Conservation (phyloP, 257 asterid genomes). For the Jacaranda mimosifolia region DNA sequence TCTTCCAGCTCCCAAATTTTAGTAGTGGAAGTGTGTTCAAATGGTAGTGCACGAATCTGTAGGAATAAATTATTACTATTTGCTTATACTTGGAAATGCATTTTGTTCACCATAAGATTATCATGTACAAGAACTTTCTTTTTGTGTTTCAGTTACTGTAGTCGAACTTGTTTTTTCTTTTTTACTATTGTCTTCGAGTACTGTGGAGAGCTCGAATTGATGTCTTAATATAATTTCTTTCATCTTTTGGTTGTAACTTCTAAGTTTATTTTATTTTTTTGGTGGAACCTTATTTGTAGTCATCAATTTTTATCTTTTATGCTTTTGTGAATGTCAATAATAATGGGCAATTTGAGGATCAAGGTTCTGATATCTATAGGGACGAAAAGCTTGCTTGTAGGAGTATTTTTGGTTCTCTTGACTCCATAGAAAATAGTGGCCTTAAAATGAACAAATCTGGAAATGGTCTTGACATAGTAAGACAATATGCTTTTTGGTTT, state of each 20-base stretch:
- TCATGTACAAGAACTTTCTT: background rate
- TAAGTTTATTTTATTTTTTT: background rate
- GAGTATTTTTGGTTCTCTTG: constrained; percentile 48
- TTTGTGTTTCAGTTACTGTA: background rate
- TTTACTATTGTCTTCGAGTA: background rate
- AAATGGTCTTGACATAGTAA: constrained; percentile 43
- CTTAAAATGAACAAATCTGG: constrained; percentile 38
- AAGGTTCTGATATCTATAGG: constrained; percentile 45
- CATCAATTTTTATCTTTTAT: constrained; percentile 26
- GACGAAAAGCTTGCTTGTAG: constrained; percentile 40
- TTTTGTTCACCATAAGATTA: background rate
- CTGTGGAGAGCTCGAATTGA: background rate
- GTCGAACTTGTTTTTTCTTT: background rate
- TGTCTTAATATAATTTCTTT: background rate
- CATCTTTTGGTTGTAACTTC: constrained; percentile 36
- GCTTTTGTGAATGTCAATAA: constrained; percentile 27
- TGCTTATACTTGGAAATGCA: background rate
- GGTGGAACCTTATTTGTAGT: background rate
- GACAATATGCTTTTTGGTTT: constrained; percentile 50
- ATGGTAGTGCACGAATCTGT: background rate
- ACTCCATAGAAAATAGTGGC: constrained; percentile 47
- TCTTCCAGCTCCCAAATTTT: constrained; percentile 54
- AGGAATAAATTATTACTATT: background rate
- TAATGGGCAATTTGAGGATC: constrained; percentile 41
- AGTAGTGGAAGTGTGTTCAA: constrained; percentile 50